Evolutionary conservation across 371 early-diverging fungal genomes (phyloP), one percentile per base, ranked within the genome.

Genomic region (Mortierella sp.): DNA sequence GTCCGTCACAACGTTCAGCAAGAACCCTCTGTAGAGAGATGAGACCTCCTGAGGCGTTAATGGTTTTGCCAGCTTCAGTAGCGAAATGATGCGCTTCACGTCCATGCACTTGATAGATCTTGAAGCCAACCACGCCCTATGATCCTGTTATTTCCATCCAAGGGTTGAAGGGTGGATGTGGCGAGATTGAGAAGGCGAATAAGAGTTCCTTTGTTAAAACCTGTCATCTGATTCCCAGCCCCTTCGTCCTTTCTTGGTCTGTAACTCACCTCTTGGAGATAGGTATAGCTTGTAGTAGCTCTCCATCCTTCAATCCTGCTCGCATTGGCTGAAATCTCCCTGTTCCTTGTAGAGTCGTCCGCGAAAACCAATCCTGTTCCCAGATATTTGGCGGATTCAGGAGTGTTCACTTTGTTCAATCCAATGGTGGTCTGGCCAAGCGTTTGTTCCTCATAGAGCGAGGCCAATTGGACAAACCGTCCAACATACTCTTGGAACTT

Each of bases 261-360:
- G 44, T 31, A 19, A 0, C 54, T 63, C 80, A 86, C 89, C 73
- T 82, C 80, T 57, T 86, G 81, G 49, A 85, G 84, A 62, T 90
- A 87, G 61, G 85, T 80, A 70, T 94, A 94, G 0, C 90, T 85
- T 21, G 87, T 84, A 0, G 92, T 91, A 34, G 81, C 81, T 19
- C 91, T 79, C 90, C 95, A 96, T 6, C 95, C 97, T 80, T 95
- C 95, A 47, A 96, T 93, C 40, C 96, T 84, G 53, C 83, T 84
- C 25, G 86, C 80, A 80, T 94, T 88, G 24, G 83, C 84, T 2
- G 80, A 57, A 16, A 95, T 68, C 63, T 95, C 96, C 49, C 87
- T 81, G 29, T 82, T 72, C 41, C 86, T 80, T 17, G 85, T 65
- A 7, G 79, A 67, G 24, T 90, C 91, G 74, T 94, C 94, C 6